Base-by-base conservation (phyloP, 768 basidiomycete genomes). In the Psilocybe cubensis region DNA sequence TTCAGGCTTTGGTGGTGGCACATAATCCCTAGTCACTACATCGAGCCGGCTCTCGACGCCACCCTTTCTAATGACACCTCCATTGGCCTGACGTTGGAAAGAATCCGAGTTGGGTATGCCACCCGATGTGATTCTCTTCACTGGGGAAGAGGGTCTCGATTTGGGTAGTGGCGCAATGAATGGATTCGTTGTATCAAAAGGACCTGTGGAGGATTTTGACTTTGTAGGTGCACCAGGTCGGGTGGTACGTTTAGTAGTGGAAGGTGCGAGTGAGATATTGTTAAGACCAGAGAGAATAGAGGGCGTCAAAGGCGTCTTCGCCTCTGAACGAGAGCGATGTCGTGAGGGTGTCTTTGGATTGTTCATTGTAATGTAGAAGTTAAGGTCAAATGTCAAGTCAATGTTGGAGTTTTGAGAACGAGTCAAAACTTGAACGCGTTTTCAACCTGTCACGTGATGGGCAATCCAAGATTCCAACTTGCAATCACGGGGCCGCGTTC, bases 21-120 rank as follows among this genome's bases (percentile, higher is more conserved):
- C 79, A 62, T 92, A 92, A 69, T 93, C 91, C 45, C 82, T 77
- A 0, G 88, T 88, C 54, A 93, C 83, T 20, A 92, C 89, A 44
- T 93, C 86, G 14, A 92, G 75, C 55, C 88, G 79, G 59, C 86
- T 87, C 68, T 94, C 91, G 10, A 92, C 71, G 7, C 90, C 90
- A 40, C 91, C 91, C 59, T 84, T 89, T 33, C 89, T 76, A 61
- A 93, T 87, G 17, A 94, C 82, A 5, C 91, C 89, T 1, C 71
- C 72, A 60, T 76, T 83, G 0, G 88, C 86, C 65, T 91, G 89
- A 2, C 84, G 78, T 52, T 84, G 78, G 6, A 88, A 72, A 0
- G 76, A 77, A 38, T 84, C 85, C 0, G 81, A 79, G 38, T 83
- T 74, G 11, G 80, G 74, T 24, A 84, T 79, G 10, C 73, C 66